These are phyloP conservation scores for Apiospora saccharicola DNA, from an alignment of 2,329 filamentous ascomycete genomes.

Conservation along the genomic window DNA sequence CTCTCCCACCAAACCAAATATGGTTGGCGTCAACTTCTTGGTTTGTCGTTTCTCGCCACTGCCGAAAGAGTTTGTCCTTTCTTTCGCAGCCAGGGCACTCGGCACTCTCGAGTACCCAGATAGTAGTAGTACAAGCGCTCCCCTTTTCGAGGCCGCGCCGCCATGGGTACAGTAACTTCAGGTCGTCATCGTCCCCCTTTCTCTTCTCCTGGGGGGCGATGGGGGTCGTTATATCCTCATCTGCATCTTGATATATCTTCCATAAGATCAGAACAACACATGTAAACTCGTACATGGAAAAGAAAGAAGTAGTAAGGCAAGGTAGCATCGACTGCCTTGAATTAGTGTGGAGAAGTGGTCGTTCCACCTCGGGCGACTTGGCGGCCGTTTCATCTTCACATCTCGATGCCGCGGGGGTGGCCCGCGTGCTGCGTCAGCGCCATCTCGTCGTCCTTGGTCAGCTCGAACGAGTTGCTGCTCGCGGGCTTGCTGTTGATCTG, in stretches of 20 bases:
- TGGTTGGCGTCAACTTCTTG: conserved; percentile 1
- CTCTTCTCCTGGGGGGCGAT: too few species aligned
- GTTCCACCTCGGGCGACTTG: too few species aligned
- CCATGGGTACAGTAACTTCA: background rate
- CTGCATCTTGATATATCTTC: background rate
- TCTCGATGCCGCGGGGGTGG: background rate
- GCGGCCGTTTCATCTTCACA: background rate
- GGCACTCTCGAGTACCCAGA: background rate
- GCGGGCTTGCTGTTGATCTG: background rate
- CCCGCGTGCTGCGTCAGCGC: conserved; percentile 21
- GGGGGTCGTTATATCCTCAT: too few species aligned
- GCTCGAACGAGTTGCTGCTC: conserved; percentile 48
- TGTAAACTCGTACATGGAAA: background rate
- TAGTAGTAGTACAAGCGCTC: conserved; percentile 3
- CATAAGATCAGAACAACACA: background rate
- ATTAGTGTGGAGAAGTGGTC: too few species aligned
- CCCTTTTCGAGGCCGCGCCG: background rate
- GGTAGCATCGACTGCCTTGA: background rate
- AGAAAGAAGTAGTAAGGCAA: background rate
- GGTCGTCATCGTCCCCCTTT: background rate
- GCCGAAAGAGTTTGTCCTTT: background rate
- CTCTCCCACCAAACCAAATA: background rate
- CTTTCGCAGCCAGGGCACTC: conserved; percentile 30
- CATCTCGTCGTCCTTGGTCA: conserved; percentile 51
- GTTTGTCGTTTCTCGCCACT: background rate